Conservation (phyloP, 352 stramenopile species). For the Pythium brassicae region DNA sequence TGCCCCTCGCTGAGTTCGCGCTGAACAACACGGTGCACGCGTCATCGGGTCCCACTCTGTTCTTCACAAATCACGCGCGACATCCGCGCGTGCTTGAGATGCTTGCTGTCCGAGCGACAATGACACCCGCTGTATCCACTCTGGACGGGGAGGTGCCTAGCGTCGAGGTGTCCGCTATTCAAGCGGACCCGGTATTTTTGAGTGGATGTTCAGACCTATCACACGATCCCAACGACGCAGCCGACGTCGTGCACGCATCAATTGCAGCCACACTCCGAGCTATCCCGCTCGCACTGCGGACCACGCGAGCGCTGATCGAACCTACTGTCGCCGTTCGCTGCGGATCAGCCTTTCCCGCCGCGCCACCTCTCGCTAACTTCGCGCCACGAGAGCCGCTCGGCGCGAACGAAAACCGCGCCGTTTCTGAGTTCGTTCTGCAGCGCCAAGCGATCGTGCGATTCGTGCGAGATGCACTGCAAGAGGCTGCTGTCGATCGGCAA, state of each 20-base stretch:
- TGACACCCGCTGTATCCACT: neutral
- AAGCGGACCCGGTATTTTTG: no score
- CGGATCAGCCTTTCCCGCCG: neutral
- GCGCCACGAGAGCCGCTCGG: neutral
- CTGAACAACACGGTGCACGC: constrained; percentile 21
- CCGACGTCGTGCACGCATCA: no score
- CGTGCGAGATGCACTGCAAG: constrained; percentile 16
- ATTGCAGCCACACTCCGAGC: no score
- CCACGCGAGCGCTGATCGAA: no score
- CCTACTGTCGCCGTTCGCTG: no score
- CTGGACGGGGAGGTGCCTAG: neutral
- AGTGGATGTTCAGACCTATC: no score
- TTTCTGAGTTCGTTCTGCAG: constrained; percentile 6
- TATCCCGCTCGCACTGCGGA: no score
- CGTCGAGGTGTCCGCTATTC: no score
- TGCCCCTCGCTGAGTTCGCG: constrained; percentile 21
- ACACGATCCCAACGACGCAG: no score
- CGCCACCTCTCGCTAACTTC: neutral
- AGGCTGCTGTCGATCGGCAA: constrained; percentile 16
- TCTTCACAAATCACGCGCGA: constrained; percentile 10
- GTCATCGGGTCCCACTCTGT: constrained; percentile 18
- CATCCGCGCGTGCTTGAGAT: neutral
- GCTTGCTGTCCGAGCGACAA: constrained; percentile 2
- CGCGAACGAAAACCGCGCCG: no score
- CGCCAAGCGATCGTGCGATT: constrained; percentile 15